Evolutionary conservation across 768 basidiomycete genomes (phyloP).

Genomic region (Leccinum rimulosum): DNA sequence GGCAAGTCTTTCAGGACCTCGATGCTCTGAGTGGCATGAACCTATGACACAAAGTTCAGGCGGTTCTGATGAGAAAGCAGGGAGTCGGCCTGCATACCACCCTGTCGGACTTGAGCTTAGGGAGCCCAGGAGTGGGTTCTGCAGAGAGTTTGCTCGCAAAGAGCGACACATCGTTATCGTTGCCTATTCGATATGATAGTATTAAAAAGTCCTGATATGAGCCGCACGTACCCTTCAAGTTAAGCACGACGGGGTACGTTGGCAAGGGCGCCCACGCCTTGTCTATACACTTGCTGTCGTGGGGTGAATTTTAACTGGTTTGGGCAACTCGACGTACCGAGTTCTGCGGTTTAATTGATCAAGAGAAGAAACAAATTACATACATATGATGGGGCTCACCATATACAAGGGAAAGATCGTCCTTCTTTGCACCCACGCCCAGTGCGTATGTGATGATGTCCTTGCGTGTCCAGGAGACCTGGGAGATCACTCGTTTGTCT

Average conservation of each 20-base stretch:
- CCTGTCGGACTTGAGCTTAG: slow-evolving; percentile 65
- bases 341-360: slow-evolving; percentile 37
- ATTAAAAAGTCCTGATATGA: not conserved
- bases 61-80: not conserved
- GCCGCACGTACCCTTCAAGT: slow-evolving; percentile 53
- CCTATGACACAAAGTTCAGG: slow-evolving; percentile 37
- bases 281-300: slow-evolving; percentile 37
- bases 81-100: slow-evolving; percentile 44
- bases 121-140: slow-evolving; percentile 59
- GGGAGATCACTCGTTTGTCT: not conserved
- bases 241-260: slow-evolving; percentile 81
- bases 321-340: slow-evolving; percentile 37
- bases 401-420: slow-evolving; percentile 70
- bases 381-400: slow-evolving; percentile 40
- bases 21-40: slow-evolving; percentile 78
- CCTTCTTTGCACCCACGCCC: slow-evolving; percentile 77
- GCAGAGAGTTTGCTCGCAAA: slow-evolving; percentile 51
- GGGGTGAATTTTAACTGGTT: not conserved
- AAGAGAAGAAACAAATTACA: not conserved
- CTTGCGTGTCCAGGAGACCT: slow-evolving; percentile 85
- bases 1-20: slow-evolving; percentile 80
- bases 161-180: slow-evolving; percentile 62
- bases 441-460: slow-evolving; percentile 78
- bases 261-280: slow-evolving; percentile 73
- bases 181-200: slow-evolving; percentile 34